Conservation (phyloP, 495 filamentous ascomycete species). For the Baudoinia panamericana region DNA sequence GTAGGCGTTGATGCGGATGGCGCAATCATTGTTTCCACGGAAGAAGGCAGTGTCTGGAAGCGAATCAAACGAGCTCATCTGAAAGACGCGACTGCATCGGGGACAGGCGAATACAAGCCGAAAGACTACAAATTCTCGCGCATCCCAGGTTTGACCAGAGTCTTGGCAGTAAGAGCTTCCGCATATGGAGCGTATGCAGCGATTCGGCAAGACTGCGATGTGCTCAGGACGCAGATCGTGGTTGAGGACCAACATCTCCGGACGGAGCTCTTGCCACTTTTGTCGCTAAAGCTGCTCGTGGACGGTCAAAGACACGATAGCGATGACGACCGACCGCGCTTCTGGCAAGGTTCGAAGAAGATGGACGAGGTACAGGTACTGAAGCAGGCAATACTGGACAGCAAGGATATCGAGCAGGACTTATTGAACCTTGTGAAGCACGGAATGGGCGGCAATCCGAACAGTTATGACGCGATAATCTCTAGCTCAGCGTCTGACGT, state of each 20-base stretch:
- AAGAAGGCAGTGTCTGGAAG: conserved; percentile 83
- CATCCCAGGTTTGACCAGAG: conserved; percentile 72
- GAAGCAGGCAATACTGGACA: conserved; percentile 19
- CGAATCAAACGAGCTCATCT: conserved; percentile 66
- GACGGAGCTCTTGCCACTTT: conserved; percentile 57
- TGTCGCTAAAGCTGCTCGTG: conserved; percentile 28
- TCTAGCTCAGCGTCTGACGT: conserved; percentile 50
- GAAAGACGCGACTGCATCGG: conserved; percentile 53
- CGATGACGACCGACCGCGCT: conserved; percentile 25
- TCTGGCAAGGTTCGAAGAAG: conserved; percentile 35
- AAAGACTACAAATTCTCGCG: conserved; percentile 89
- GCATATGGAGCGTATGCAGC: conserved; percentile 80
- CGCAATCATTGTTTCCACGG: conserved; percentile 85
- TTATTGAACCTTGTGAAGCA: conserved; percentile 24
- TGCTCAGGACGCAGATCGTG: conserved; percentile 60
- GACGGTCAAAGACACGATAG: conserved; percentile 22
- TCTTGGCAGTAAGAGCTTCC: conserved; percentile 72
- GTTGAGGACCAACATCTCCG: conserved; percentile 53
- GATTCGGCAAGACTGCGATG: conserved; percentile 69
- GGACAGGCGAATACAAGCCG: conserved; percentile 38
- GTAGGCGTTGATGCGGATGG: conserved; percentile 85
- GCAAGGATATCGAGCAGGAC: conserved; percentile 30
- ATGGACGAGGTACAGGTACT: conserved; percentile 45
- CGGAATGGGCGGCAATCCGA: conserved; percentile 26
- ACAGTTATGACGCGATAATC: conserved; percentile 33